Percentiles rank a stretch among this genome's conserved stretches.
phyloP scores from a whole-genome alignment of 257 asterid species.

The Rauvolfia tetraphylla region DNA sequence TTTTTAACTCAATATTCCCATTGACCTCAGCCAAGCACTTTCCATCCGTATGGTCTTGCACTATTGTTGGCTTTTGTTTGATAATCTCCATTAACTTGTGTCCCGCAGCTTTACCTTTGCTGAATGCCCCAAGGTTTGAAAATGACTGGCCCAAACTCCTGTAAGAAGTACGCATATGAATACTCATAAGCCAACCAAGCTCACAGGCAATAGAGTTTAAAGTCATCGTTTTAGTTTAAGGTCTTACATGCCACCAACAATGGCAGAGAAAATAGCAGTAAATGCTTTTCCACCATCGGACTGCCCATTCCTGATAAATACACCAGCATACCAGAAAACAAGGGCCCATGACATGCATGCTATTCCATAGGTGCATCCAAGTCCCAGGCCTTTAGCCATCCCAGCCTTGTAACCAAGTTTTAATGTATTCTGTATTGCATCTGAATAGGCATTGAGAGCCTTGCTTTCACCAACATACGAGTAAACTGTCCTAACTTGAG shows the following conservation, averaged over 20 bases:
- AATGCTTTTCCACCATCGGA: slow-evolving; percentile 95
- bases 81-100: slow-evolving; percentile 86
- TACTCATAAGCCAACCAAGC: slow-evolving; percentile 4
- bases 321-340: slow-evolving; percentile 99
- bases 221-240: slow-evolving; percentile 2
- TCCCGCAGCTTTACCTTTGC: slow-evolving; percentile 98
- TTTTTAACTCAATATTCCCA: slow-evolving; percentile 88
- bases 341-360: slow-evolving; percentile 99
- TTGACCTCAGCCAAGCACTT: slow-evolving; percentile 56
- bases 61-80: slow-evolving; percentile 77
- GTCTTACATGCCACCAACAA: slow-evolving; percentile 97
- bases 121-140: slow-evolving; percentile 91
- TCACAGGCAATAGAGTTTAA: background rate
- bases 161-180: slow-evolving; percentile 25
- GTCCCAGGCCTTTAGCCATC: slow-evolving; percentile 96
- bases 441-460: slow-evolving; percentile 76
- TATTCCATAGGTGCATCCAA: slow-evolving; percentile 94
- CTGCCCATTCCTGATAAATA: slow-evolving; percentile 82
- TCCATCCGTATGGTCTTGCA: slow-evolving; percentile 47
- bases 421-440: slow-evolving; percentile 77
- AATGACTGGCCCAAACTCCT: slow-evolving; percentile 99
- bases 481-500: slow-evolving; percentile 96
- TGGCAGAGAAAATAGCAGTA: slow-evolving; percentile 93
- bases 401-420: slow-evolving; percentile 98
- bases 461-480: slow-evolving; percentile 86